These are phyloP conservation scores for Seiridium unicorne DNA, from an alignment of 2,329 filamentous ascomycete genomes.

Conservation along the genomic window DNA sequence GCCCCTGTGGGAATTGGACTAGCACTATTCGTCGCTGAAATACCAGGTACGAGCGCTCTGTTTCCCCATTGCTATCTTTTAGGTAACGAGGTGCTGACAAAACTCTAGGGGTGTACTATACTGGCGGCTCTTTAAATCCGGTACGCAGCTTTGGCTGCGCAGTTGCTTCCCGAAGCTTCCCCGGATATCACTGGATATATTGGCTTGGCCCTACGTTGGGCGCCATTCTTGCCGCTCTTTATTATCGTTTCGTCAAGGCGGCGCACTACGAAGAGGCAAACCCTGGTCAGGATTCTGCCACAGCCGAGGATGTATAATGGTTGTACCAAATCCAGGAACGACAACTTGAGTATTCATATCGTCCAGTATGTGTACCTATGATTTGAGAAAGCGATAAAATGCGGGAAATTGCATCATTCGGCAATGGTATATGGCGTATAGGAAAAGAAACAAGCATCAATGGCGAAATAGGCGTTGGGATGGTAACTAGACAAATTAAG, in stretches of 20 bases:
- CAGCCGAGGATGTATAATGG: neutral
- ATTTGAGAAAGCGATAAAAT: no score
- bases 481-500: no score
- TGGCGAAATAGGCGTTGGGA: no score
- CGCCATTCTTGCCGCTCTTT: conserved; percentile 35
- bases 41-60: conserved; percentile 27
- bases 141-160: conserved; percentile 44
- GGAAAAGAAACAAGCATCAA: no score
- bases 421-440: no score
- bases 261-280: conserved; percentile 41
- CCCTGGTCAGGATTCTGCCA: conserved; percentile 31
- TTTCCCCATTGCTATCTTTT: neutral
- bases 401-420: no score
- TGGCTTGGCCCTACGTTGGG: conserved; percentile 44
- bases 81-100: neutral
- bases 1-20: conserved; percentile 67
- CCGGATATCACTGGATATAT: conserved; percentile 41
- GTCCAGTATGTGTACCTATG: no score
- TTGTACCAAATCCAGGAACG: no score
- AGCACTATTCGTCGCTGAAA: conserved; percentile 54
- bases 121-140: conserved; percentile 41
- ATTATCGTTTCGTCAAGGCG: conserved; percentile 41
- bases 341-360: no score
- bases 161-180: conserved; percentile 33
- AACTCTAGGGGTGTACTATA: conserved; percentile 34